phyloP scores from a whole-genome alignment of 345 rosid species.

The Lepidium sativum region DNA sequence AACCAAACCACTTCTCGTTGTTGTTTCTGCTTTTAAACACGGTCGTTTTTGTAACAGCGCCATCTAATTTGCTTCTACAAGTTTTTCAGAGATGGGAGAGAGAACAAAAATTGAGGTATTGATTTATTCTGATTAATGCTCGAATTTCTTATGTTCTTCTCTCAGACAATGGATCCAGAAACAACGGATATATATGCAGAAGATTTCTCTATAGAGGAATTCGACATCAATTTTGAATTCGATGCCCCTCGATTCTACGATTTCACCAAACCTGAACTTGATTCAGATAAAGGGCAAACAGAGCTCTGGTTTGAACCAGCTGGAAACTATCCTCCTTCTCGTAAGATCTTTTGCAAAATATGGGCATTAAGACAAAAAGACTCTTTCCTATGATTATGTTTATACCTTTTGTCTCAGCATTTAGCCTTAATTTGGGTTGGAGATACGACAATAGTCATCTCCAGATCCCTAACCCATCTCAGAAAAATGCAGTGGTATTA shows the following conservation, averaged over 20 bases:
- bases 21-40: neutral
- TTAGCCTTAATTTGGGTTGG: constrained; percentile 17
- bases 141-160: neutral
- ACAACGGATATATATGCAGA: constrained; percentile 8
- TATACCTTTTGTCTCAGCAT: neutral
- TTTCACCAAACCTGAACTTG: constrained; percentile 43
- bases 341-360: constrained; percentile 30
- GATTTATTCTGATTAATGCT: neutral
- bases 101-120: neutral
- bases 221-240: constrained; percentile 58
- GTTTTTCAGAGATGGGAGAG: neutral
- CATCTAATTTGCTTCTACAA: constrained; percentile 4
- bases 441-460: constrained; percentile 9
- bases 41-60: constrained; percentile 16
- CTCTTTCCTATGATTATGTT: neutral
- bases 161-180: constrained; percentile 13
- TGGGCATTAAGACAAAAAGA: neutral
- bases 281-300: constrained; percentile 36
- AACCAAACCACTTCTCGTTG: neutral
- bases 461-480: constrained; percentile 11
- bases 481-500: constrained; percentile 13
- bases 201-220: constrained; percentile 12
- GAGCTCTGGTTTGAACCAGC: constrained; percentile 62
- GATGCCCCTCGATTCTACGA: constrained; percentile 63
- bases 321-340: constrained; percentile 58